These are phyloP conservation scores for Neurospora cerealis DNA, from an alignment of 495 filamentous ascomycete species.

Conservation along the genomic window DNA sequence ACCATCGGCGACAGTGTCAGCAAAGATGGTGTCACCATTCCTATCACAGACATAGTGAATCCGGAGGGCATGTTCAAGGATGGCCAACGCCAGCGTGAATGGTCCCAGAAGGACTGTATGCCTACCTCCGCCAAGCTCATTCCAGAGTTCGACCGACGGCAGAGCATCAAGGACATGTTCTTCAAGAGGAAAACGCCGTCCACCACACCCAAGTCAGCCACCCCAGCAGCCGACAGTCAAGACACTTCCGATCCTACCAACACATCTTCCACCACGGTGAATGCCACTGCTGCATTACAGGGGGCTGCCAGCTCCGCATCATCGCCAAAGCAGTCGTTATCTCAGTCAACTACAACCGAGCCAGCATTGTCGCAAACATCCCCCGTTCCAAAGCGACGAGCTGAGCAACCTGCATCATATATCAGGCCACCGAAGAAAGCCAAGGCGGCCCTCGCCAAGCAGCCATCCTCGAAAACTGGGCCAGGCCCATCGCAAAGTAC, in stretches of 20 bases:
- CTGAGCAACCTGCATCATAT: slow-evolving; percentile 9
- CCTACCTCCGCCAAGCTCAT: slow-evolving; percentile 74
- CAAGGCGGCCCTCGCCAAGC: slow-evolving; percentile 21
- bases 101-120: slow-evolving; percentile 52
- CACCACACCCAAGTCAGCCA: slow-evolving; percentile 1
- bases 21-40: slow-evolving; percentile 33
- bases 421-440: slow-evolving; percentile 32
- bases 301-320: background rate
- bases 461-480: slow-evolving; percentile 23
- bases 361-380: slow-evolving; percentile 14
- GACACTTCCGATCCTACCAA: background rate
- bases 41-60: slow-evolving; percentile 71
- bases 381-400: slow-evolving; percentile 24
- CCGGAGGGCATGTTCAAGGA: slow-evolving; percentile 62
- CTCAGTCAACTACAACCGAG: background rate
- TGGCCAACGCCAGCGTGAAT: slow-evolving; percentile 59
- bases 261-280: background rate
- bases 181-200: slow-evolving; percentile 36
- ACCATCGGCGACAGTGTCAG: slow-evolving; percentile 37
- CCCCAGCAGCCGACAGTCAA: background rate
- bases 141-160: slow-evolving; percentile 75
- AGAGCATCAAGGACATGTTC: slow-evolving; percentile 92
- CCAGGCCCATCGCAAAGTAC: slow-evolving; percentile 56
- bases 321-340: background rate
- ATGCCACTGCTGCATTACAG: background rate